Base-by-base conservation (phyloP, 805 yeast species). In the Kuraishia capsulata region DNA sequence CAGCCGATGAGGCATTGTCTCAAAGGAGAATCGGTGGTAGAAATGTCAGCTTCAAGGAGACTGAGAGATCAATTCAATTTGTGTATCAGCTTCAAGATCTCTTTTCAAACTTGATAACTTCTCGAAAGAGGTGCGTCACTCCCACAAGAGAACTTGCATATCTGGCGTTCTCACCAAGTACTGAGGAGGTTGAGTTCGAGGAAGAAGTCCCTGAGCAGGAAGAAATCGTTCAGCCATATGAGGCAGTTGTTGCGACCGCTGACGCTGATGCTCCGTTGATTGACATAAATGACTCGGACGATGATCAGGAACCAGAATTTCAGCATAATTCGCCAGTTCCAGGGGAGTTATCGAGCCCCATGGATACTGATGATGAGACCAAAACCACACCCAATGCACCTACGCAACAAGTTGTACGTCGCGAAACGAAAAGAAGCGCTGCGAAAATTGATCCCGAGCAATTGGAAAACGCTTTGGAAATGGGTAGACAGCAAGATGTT, bases 401-500 rank as follows among this genome's bases (percentile, higher is more conserved):
- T 31, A 46, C 42, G 14, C 39, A 40, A 17, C 32, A 38, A n/a
- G 56, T 54, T 30, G n/a, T n/a, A n/a, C n/a, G n/a, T n/a, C n/a
- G n/a, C n/a, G 57, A 62, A 14, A 58, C 60, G 36, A 20, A 13
- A 36, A 43, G 35, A 46, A 47, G 17, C 6, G 49, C 53, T 17
- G 59, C 59, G 3, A 52, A 53, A 29, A 73, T 73, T 11, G 64
- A 70, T 42, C 61, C 76, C 3, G 84, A 78, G 44, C 87, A 81
- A 50, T 71, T 82, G 59, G 88, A 77, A 41, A 73, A 79, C 49
- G 79, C 92, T 0, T 65, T 81, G 38, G 89, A 85, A 52, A 67
- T 80, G 51, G 95, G 96, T 2, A 69, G 95, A 46, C 98, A 92
- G 55, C 98, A 92, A 56, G 98, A 92, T 64, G 97, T 92, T 16